Percentiles rank a stretch among this genome's conserved stretches.
Conservation (phyloP, 1,284 basidiomycete genomes). For the Heliocybe sulcata region DNA sequence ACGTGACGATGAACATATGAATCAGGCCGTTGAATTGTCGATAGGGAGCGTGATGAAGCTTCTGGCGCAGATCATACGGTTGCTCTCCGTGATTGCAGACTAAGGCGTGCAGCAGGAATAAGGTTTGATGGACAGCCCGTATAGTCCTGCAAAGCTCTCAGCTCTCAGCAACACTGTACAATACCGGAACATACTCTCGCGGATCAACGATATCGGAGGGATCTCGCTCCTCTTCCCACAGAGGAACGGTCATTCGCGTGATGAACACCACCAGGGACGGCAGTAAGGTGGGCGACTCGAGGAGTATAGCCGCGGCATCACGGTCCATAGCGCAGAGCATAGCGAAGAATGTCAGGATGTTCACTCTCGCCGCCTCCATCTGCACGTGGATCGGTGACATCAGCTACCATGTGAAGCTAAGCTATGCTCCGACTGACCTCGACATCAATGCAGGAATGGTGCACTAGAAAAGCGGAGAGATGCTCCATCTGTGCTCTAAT, state of each 20-base stretch:
- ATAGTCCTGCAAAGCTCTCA: conserved; percentile 32
- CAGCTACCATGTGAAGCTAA: neutral
- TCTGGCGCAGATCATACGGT: conserved; percentile 46
- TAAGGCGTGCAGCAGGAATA: conserved; percentile 54
- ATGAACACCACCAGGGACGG: conserved; percentile 56
- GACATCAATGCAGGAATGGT: conserved; percentile 29
- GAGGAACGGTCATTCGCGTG: conserved; percentile 37
- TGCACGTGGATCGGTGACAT: conserved; percentile 12
- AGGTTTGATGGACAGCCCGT: conserved; percentile 38
- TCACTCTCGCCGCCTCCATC: conserved; percentile 34
- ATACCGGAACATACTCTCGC: conserved; percentile 28
- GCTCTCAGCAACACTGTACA: neutral
- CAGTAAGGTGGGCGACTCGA: conserved; percentile 46
- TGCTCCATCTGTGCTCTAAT: conserved; percentile 41
- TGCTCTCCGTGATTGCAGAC: conserved; percentile 38
- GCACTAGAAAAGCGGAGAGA: conserved; percentile 43
- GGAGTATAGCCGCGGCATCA: conserved; percentile 41
- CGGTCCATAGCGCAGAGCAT: conserved; percentile 45
- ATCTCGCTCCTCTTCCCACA: conserved; percentile 62
- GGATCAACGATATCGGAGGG: conserved; percentile 27
- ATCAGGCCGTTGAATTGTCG: conserved; percentile 58
- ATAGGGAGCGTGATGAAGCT: conserved; percentile 42
- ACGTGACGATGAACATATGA: conserved; percentile 71
- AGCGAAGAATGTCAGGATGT: conserved; percentile 48
- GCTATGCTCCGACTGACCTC: conserved; percentile 30